Base-by-base conservation (phyloP, 2,329 filamentous ascomycete species). In the Dactylellina sp. region DNA sequence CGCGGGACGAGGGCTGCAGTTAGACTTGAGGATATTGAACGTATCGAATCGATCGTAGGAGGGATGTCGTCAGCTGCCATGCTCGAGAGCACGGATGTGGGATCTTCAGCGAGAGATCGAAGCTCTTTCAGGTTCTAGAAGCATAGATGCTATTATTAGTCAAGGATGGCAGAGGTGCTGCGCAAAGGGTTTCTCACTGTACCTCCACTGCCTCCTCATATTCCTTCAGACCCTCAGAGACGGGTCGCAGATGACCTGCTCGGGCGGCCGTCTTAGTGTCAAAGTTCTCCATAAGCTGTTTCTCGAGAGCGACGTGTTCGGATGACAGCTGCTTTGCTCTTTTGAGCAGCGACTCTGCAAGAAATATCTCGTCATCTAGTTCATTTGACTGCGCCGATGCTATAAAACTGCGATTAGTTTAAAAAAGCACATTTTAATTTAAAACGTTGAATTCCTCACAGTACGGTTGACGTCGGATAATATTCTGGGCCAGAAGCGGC, bases 1-100 rank as follows among this genome's bases (percentile, higher is more conserved):
- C 88, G 87, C 0, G 95, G 95, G 14, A 96, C 91, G 60, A 99
- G 85, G 49, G 91, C 88, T 20, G 86, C 87, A 24, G 92, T 92
- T 46, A 99, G 85, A 37, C 86, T 87, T 39, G 85, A 85, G 0
- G 88, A 88, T 24, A 96, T 86, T 0, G 82, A 80, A 1, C 86
- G 84, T 22, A 97, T 85, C 68, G 86, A 84, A 4, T 84, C 82
- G 14, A 85, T 83, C 9, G 91, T 92, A 1, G 85, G 81, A n/a
- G 84, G 83, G 7, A 98, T 85, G 80, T 99, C 95, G 62, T 89
- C 86, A 42, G 84, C 80, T 5, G 88, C 88, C 47, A 90, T 83
- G 28, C 84, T 82, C 62, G 84, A 85, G 68, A 90, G 81, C 77
- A 89, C 88, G 0, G 84, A 77, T 77, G 90, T 88, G n/a, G 70